Evolutionary conservation across 225 moss, liverwort and hornwort genomes (phyloP), one percentile per base, ranked within the genome.

Genomic region (Bryum argenteum): DNA sequence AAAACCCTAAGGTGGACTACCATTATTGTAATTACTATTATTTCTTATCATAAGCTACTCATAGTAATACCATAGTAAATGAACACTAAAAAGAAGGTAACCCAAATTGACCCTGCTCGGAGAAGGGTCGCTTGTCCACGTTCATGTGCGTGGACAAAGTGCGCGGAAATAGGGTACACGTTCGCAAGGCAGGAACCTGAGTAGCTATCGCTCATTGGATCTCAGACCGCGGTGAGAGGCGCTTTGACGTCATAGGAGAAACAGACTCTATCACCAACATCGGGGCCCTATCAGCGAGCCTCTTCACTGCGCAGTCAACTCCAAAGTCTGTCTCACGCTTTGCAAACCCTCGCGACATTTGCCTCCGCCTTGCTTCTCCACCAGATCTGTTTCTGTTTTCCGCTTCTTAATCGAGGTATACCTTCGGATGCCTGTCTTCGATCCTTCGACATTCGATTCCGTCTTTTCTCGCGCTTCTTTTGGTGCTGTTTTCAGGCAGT

Each of bases 241-340:
- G 16, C 81, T 24, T 81, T 44, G 72, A 77, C 77, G 78, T 78
- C 79, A 79, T 6, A 57, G 26, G 51, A 42, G 75, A 67, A 52
- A 1, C 11, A 2, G 28, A 8, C 4, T 53, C 66, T 9, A 20
- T 38, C 23, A 57, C 62, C 71, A 47, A 57, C 23, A 26, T 78
- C 38, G 20, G 20, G 52, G 67, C 18, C 75, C 75, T 21, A 79
- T 42, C 1, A 17, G 8, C 75, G 68, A 18, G 56, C 22, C 44
- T 10, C 39, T 28, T 42, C 13, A 6, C 19, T 0, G 12, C 19
- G 22, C 66, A 69, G 66, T 67, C 62, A 57, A 78, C 69, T 55
- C 23, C 16, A 11, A 44, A 15, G 15, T 51, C 41, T 17, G 15
- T 16, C 38, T 8, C 2, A 24, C 20, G 4, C 53, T 8, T 3